A percentile compares a stretch with the other conserved stretches of the same genome.
These are phyloP conservation scores for Pseudocohnilembus persalinus DNA, from an alignment of 169 alveolate genomes.

Conservation along the genomic window DNA sequence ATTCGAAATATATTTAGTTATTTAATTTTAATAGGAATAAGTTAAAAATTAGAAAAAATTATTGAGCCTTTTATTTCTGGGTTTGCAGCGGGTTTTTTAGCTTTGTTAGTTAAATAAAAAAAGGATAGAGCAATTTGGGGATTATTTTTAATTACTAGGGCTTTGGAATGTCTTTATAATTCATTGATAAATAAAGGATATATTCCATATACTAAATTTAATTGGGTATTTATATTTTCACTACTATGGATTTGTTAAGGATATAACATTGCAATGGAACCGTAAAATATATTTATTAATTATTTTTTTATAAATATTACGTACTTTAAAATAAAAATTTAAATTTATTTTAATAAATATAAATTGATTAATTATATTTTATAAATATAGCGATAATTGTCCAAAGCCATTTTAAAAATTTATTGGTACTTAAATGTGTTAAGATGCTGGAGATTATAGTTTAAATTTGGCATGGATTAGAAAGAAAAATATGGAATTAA, in stretches of 20 bases:
- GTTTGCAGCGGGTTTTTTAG: slow-evolving; percentile 9
- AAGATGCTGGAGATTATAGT: background rate
- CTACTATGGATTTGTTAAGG: background rate
- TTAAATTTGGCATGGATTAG: background rate
- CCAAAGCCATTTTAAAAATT: background rate
- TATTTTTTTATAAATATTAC: no score
- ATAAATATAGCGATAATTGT: background rate
- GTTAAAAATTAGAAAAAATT: no score
- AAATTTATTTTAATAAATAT: no score
- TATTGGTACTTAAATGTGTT: background rate
- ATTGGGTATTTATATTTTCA: background rate
- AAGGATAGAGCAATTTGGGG: slow-evolving; percentile 22
- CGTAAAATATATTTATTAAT: background rate
- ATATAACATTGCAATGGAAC: background rate
- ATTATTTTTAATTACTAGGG: slow-evolving; percentile 11
- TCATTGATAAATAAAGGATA: slow-evolving; percentile 10
- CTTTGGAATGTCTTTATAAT: slow-evolving; percentile 11
- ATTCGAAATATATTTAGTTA: no score
- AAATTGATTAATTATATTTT: no score
- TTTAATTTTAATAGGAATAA: no score
- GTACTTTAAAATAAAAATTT: background rate
- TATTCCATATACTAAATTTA: background rate
- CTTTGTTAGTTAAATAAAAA: background rate
- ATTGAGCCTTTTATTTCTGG: background rate
- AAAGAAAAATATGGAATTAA: background rate